Evolutionary conservation across 495 filamentous ascomycete species (phyloP).

Genomic region (Trichoderma asperelloides): DNA sequence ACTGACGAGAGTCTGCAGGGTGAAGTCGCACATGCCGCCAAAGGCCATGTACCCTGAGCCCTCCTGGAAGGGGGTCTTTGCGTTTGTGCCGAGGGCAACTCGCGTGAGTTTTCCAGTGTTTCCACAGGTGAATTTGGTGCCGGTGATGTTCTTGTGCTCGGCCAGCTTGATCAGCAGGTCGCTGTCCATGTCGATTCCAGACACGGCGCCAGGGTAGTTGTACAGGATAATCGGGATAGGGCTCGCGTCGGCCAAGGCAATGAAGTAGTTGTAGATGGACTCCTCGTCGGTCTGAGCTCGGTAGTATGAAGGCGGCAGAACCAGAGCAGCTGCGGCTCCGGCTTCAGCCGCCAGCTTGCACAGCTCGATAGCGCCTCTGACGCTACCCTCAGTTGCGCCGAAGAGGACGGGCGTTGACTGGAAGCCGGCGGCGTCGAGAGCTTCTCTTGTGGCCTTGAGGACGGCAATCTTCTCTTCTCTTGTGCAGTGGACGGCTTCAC

Average conservation of each 20-base stretch:
- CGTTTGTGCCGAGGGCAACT: slow-evolving; percentile 67
- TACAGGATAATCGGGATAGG: slow-evolving; percentile 78
- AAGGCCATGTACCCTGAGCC: slow-evolving; percentile 76
- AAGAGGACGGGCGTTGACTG: slow-evolving; percentile 68
- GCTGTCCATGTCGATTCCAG: slow-evolving; percentile 88
- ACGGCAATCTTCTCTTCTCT: slow-evolving; percentile 66
- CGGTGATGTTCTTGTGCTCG: slow-evolving; percentile 73
- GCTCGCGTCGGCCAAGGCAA: slow-evolving; percentile 60
- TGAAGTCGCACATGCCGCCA: slow-evolving; percentile 83
- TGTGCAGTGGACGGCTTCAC: slow-evolving; percentile 77
- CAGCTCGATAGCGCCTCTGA: slow-evolving; percentile 66
- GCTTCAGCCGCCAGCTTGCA: slow-evolving; percentile 58
- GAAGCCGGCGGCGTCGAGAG: slow-evolving; percentile 75
- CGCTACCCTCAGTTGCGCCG: slow-evolving; percentile 69
- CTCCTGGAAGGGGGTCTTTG: slow-evolving; percentile 55
- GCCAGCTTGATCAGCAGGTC: slow-evolving; percentile 77
- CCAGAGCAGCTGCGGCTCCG: slow-evolving; percentile 69
- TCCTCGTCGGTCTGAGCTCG: slow-evolving; percentile 69
- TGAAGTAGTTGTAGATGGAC: slow-evolving; percentile 69
- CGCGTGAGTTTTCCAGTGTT: slow-evolving; percentile 84
- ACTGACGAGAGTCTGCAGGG: slow-evolving; percentile 68
- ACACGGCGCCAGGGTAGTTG: slow-evolving; percentile 85
- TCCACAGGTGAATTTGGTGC: slow-evolving; percentile 87
- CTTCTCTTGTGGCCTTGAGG: slow-evolving; percentile 69
- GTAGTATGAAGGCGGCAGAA: slow-evolving; percentile 80